These are phyloP conservation scores for Triticum urartu DNA, from an alignment of 176 grass and related monocot species.

Conservation along the genomic window DNA sequence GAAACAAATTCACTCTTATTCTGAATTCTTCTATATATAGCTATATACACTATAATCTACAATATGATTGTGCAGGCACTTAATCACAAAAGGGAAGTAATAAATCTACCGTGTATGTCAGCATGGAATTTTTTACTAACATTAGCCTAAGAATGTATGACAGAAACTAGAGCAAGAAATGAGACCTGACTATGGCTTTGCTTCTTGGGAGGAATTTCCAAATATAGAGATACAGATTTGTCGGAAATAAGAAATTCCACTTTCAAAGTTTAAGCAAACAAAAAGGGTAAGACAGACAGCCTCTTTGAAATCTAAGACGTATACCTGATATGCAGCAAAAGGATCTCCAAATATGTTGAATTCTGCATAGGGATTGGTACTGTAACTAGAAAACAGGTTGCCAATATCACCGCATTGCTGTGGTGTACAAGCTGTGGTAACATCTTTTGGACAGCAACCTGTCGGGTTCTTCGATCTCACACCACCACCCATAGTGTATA, in stretches of 20 bases:
- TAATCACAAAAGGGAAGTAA: background rate
- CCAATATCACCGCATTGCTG: conserved; percentile 74
- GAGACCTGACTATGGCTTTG: background rate
- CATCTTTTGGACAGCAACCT: conserved; percentile 61
- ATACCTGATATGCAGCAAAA: conserved; percentile 93
- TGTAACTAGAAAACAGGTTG: conserved; percentile 75
- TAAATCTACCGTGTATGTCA: background rate
- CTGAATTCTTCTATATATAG: background rate
- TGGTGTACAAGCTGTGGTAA: conserved; percentile 44
- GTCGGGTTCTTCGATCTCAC: conserved; percentile 77
- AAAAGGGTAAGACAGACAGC: background rate
- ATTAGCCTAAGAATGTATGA: background rate
- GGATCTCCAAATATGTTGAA: conserved; percentile 93
- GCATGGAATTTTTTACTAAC: background rate
- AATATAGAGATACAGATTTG: background rate
- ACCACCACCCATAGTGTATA: conserved; percentile 92
- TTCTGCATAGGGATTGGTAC: conserved; percentile 68
- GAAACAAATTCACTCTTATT: background rate
- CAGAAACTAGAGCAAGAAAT: background rate
- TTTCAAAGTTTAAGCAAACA: background rate
- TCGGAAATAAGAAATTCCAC: background rate
- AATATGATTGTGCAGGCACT: background rate
- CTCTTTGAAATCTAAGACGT: background rate
- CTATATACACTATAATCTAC: background rate
- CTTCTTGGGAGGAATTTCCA: background rate